phyloP scores from a whole-genome alignment of 2,329 filamentous ascomycete species.

The Hypoxylon sp. region DNA sequence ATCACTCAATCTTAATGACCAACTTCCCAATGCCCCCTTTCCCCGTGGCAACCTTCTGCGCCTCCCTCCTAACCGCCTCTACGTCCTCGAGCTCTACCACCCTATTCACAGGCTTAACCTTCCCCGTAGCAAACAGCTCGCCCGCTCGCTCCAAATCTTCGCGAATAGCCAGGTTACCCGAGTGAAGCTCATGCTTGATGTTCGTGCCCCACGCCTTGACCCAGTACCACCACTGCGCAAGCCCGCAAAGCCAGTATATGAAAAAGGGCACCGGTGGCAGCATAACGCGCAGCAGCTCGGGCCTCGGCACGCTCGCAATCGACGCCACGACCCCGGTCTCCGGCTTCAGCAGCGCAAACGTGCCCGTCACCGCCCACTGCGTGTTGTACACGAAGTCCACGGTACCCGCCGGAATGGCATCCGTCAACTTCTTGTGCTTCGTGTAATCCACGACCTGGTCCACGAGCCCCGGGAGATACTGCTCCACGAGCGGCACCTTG shows the following conservation, averaged over 20 bases:
- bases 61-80: constrained; percentile 59
- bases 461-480: constrained; percentile 60
- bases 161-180: constrained; percentile 59
- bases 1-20: constrained; percentile 56
- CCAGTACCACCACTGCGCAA: constrained; percentile 59
- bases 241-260: constrained; percentile 56
- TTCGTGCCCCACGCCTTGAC: constrained; percentile 62
- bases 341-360: constrained; percentile 59
- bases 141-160: constrained; percentile 62
- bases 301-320: constrained; percentile 58
- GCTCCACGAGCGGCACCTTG: constrained; percentile 63
- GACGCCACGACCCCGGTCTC: constrained; percentile 59
- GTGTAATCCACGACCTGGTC: constrained; percentile 69
- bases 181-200: constrained; percentile 62
- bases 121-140: constrained; percentile 59
- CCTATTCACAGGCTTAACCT: constrained; percentile 61
- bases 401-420: constrained; percentile 58
- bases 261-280: constrained; percentile 58
- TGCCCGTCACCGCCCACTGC: constrained; percentile 57
- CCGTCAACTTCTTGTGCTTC: constrained; percentile 56
- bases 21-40: constrained; percentile 63
- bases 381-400: constrained; percentile 69
- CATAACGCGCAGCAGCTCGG: constrained; percentile 51
- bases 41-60: constrained; percentile 58
- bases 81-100: constrained; percentile 61